Evolutionary conservation across 805 yeast genomes (phyloP).

Genomic region (Hanseniaspora jakobsenii): DNA sequence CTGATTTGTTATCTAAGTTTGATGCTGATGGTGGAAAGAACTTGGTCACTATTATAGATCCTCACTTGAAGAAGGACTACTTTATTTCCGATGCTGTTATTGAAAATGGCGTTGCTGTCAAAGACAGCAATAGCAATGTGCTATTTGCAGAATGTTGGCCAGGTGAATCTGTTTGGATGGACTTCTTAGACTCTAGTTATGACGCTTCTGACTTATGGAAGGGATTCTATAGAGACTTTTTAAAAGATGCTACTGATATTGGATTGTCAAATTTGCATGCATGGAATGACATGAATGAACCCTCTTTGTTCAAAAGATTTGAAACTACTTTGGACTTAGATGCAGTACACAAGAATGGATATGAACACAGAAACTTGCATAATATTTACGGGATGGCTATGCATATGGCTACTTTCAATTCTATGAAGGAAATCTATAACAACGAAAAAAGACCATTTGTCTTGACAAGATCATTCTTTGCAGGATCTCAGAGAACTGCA

Average conservation of each 20-base stretch:
- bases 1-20: constrained; percentile 49
- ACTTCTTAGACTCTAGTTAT: constrained; percentile 58
- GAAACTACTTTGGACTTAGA: constrained; percentile 86
- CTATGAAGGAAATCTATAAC: constrained; percentile 42
- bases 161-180: constrained; percentile 90
- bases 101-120: constrained; percentile 35
- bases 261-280: constrained; percentile 55
- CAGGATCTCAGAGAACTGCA: constrained; percentile 84
- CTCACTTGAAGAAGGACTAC: constrained; percentile 72
- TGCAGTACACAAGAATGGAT: constrained; percentile 58
- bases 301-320: constrained; percentile 88
- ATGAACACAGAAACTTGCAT: constrained; percentile 88
- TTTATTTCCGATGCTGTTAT: constrained; percentile 44
- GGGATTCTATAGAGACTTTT: constrained; percentile 37
- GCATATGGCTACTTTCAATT: constrained; percentile 67
- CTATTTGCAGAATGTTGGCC: constrained; percentile 96
- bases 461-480: constrained; percentile 70
- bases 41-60: constrained; percentile 77
- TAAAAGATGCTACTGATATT: constrained; percentile 32
- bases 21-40: constrained; percentile 59
- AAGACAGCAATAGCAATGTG: constrained; percentile 35
- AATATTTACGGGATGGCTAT: constrained; percentile 70
- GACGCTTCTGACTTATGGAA: constrained; percentile 51
- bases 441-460: constrained; percentile 64
- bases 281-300: constrained; percentile 99